Percentiles rank a stretch among this genome's conserved stretches.
phyloP scores from a whole-genome alignment of 2,329 filamentous ascomycete species.

The Calonectria hawksworthii region DNA sequence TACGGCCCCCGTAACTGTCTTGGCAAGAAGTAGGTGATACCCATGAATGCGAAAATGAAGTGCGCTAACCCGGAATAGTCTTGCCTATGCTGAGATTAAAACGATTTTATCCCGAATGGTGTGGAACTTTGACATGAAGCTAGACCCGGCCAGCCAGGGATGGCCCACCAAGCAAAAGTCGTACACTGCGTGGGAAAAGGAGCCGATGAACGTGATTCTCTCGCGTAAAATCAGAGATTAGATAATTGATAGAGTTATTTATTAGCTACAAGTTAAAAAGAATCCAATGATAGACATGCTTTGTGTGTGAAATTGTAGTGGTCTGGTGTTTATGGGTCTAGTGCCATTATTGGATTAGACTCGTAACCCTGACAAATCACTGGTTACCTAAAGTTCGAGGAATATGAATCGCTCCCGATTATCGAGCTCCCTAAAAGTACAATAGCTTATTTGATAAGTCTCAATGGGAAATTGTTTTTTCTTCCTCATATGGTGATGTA shows the following conservation, averaged over 20 bases:
- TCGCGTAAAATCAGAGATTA: neutral
- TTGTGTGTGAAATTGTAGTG: neutral
- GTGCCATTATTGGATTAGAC: neutral
- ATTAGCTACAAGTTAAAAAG: neutral
- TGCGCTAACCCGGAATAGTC: neutral
- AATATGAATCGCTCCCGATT: neutral
- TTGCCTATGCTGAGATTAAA: neutral
- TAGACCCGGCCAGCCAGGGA: neutral
- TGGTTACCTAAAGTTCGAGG: neutral
- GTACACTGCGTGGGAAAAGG: neutral
- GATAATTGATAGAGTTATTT: neutral
- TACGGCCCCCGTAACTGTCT: neutral
- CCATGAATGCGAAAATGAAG: neutral
- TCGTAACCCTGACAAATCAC: neutral
- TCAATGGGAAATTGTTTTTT: neutral
- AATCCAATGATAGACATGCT: neutral
- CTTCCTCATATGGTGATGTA: neutral
- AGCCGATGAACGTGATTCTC: neutral
- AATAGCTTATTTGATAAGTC: neutral
- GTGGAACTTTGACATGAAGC: neutral
- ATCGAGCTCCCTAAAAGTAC: neutral
- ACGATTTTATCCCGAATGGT: neutral
- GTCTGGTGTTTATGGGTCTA: neutral
- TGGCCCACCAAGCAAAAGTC: neutral
- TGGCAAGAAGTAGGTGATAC: neutral